Base-by-base conservation (phyloP, 257 asterid genomes). In the Misopates orontium region DNA sequence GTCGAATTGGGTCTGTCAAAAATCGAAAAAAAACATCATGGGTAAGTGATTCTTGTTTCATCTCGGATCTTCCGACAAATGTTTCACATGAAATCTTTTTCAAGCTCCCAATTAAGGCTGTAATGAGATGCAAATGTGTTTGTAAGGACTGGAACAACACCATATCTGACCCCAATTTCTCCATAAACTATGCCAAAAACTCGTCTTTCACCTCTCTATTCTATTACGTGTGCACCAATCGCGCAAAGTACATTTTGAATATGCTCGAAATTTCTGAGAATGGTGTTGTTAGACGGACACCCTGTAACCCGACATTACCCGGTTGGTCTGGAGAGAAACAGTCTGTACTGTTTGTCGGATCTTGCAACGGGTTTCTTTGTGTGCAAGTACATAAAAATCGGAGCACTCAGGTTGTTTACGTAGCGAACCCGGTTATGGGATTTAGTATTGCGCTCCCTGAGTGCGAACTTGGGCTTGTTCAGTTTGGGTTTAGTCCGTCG, bases 201-300 rank as follows among this genome's bases (percentile, higher is more conserved):
- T 32, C 70, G 10, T 22, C 59, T 9, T 31, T 32, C 14, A 36
- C 70, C 15, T 8, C 44, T 5, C 51, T 64, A 13, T 31, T 64
- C 51, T 21, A 19, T 14, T 25, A 22, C 56, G 15, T 1, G 31
- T 21, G 13, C 1, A 13, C 14, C 17, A 8, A 39, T 0, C 8
- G 45, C 0, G 17, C 13, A 1, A 39, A 1, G 16, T 6, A 64
- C 20, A 28, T 4, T 49, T 19, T 62, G 23, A 48, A 48, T 50
- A 48, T 64, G 49, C 59, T 64, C 49, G 69, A 64, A 11, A 25
- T 64, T 64, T n/a, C 44, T 49, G 60, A 50, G 3, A 64, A 32
- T 48, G 57, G 57, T 3, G 48, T 8, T 18, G 25, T 10, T 47
- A 23, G 22, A 7, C 53, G 39, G 20, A 22, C 20, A 22, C 66